Conservation (phyloP, 2,329 filamentous ascomycete genomes). For the Colletotrichum orchidophilum region DNA sequence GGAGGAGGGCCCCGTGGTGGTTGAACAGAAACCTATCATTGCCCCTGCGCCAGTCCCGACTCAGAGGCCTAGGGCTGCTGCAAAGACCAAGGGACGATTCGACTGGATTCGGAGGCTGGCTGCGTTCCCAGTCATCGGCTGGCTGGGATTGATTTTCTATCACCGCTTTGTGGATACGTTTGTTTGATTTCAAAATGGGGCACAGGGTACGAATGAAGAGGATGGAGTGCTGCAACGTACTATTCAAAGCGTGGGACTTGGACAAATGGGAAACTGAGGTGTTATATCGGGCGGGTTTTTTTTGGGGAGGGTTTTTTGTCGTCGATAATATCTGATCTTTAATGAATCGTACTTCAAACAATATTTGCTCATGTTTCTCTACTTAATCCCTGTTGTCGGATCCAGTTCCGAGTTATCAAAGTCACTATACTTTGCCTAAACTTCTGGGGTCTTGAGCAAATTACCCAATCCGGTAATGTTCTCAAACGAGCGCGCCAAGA, state of each 20-base stretch:
- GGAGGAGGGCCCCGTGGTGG: neutral
- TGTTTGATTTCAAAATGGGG: slow-evolving; percentile 7
- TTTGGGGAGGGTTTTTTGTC: neutral
- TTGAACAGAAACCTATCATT: neutral
- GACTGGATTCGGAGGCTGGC: slow-evolving; percentile 29
- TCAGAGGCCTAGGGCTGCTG: neutral
- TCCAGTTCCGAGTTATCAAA: neutral
- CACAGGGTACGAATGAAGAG: neutral
- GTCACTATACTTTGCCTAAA: slow-evolving; percentile 13
- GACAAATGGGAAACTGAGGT: neutral
- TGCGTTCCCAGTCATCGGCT: slow-evolving; percentile 16
- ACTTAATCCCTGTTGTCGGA: neutral
- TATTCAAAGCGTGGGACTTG: neutral
- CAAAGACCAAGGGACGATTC: neutral
- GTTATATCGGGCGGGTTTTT: slow-evolving; percentile 1
- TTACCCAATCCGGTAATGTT: slow-evolving; percentile 14
- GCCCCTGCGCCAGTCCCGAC: neutral
- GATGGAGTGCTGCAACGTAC: neutral
- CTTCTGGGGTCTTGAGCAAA: slow-evolving; percentile 17
- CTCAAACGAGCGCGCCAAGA: slow-evolving; percentile 31
- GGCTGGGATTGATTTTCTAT: slow-evolving; percentile 22
- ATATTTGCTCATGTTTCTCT: neutral
- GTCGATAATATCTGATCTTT: slow-evolving; percentile 3
- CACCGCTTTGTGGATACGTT: slow-evolving; percentile 22
- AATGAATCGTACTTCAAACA: neutral